Percentiles rank a stretch among this genome's conserved stretches.
phyloP scores from a whole-genome alignment of 495 filamentous ascomycete genomes.

The Acidiella bohemica region DNA sequence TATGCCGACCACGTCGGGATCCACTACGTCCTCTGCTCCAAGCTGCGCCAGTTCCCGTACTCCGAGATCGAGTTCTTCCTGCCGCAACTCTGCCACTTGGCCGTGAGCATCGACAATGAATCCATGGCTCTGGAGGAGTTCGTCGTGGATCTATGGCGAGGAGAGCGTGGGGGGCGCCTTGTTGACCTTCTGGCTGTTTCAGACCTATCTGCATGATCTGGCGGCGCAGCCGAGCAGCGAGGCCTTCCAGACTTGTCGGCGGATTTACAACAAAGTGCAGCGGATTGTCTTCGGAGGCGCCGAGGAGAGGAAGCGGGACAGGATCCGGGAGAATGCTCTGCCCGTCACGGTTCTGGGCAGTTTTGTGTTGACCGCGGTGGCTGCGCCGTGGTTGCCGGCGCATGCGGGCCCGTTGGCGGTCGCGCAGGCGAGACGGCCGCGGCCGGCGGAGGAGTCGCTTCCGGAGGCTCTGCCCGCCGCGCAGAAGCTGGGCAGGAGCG shows the following conservation, averaged over 20 bases:
- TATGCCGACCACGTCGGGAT: slow-evolving; percentile 74
- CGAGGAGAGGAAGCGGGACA: slow-evolving; percentile 47
- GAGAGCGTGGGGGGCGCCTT: slow-evolving; percentile 65
- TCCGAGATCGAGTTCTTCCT: slow-evolving; percentile 78
- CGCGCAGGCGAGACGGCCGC: slow-evolving; percentile 57
- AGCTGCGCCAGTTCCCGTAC: slow-evolving; percentile 67
- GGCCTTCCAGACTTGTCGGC: slow-evolving; percentile 56
- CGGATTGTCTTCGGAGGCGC: slow-evolving; percentile 60
- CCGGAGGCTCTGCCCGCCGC: slow-evolving; percentile 37
- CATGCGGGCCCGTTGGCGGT: slow-evolving; percentile 57
- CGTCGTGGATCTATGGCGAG: slow-evolving; percentile 62
- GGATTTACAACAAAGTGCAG: slow-evolving; percentile 69
- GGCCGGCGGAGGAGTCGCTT: slow-evolving; percentile 41
- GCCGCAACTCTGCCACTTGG: slow-evolving; percentile 61
- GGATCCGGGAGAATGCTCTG: slow-evolving; percentile 60
- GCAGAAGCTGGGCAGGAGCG: slow-evolving; percentile 44
- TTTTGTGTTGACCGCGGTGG: slow-evolving; percentile 52
- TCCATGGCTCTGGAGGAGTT: slow-evolving; percentile 75
- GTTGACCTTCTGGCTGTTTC: slow-evolving; percentile 64
- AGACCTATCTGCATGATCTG: slow-evolving; percentile 66
- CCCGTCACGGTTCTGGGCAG: slow-evolving; percentile 59
- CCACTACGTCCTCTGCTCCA: slow-evolving; percentile 65
- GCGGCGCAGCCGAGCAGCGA: slow-evolving; percentile 51
- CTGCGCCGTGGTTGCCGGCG: slow-evolving; percentile 32
- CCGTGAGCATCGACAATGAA: slow-evolving; percentile 68